Percentiles rank a stretch among this genome's conserved stretches.
These are phyloP conservation scores for Cryptosporidium felis DNA, from an alignment of 169 alveolate genomes.

Conservation along the genomic window DNA sequence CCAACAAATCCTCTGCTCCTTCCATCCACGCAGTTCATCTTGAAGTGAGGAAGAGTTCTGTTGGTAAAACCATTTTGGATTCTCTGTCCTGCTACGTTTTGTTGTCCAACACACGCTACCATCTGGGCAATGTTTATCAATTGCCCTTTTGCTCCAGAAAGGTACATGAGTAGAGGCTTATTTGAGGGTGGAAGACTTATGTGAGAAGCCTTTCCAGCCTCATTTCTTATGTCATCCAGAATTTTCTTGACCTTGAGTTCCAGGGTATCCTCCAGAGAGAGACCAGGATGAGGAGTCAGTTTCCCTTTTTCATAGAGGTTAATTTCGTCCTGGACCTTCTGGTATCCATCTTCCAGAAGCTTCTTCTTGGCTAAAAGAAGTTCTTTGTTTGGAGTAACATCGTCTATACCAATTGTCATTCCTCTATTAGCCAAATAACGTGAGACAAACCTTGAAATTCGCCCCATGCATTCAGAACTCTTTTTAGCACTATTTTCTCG, in stretches of 20 bases:
- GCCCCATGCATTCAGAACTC: constrained; percentile 94
- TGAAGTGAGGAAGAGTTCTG: constrained; percentile 98
- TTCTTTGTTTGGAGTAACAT: constrained; percentile 90
- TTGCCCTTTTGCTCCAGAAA: constrained; percentile 99
- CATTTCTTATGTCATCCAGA: constrained; percentile 91
- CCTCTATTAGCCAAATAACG: constrained; percentile 96
- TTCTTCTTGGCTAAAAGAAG: constrained; percentile 77
- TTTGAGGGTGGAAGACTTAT: constrained; percentile 88
- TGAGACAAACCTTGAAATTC: constrained; percentile 94
- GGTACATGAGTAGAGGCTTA: constrained; percentile 95
- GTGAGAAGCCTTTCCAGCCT: constrained; percentile 92
- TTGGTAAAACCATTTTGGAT: constrained; percentile 95
- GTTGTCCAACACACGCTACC: constrained; percentile 99
- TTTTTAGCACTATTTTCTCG: constrained; percentile 89
- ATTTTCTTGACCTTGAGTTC: constrained; percentile 90
- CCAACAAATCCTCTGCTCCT: constrained; percentile 97
- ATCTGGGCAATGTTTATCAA: constrained; percentile 96
- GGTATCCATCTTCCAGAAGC: constrained; percentile 85
- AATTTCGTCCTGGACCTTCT: constrained; percentile 87
- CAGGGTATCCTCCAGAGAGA: constrained; percentile 93
- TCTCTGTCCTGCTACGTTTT: constrained; percentile 93
- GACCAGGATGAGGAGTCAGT: constrained; percentile 94
- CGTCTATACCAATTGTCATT: constrained; percentile 98
- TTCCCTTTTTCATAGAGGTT: constrained; percentile 83
- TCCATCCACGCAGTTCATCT: constrained; percentile 89